A percentile compares a stretch with the other conserved stretches of the same genome.
Evolutionary conservation across 2,329 filamentous ascomycete genomes (phyloP).

Genomic region (Aspergillus sp.): DNA sequence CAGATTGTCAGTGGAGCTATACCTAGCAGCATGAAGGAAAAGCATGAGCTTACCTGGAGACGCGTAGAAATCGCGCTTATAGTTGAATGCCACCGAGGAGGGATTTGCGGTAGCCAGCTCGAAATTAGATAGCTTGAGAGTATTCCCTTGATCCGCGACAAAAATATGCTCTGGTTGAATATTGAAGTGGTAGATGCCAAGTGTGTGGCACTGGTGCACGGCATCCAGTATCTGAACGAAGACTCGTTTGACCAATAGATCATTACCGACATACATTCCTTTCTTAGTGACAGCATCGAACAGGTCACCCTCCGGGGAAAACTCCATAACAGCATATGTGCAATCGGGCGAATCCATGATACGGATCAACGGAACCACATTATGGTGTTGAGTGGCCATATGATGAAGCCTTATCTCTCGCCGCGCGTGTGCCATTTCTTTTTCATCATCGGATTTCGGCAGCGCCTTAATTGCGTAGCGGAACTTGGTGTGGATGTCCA

Average conservation of each 20-base stretch:
- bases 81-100: slow-evolving; percentile 90
- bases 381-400: slow-evolving; percentile 80
- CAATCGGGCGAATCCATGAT: slow-evolving; percentile 90
- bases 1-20: background rate
- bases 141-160: slow-evolving; percentile 82
- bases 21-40: slow-evolving; percentile 2
- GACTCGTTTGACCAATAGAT: slow-evolving; percentile 78
- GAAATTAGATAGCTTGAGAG: slow-evolving; percentile 95
- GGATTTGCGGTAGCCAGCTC: slow-evolving; percentile 84
- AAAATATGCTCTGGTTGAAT: slow-evolving; percentile 98
- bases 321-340: slow-evolving; percentile 95
- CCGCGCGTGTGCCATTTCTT: slow-evolving; percentile 62
- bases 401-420: slow-evolving; percentile 92
- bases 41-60: slow-evolving; percentile 74
- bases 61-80: slow-evolving; percentile 99
- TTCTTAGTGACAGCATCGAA: slow-evolving; percentile 97
- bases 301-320: slow-evolving; percentile 92
- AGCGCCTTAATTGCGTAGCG: slow-evolving; percentile 95
- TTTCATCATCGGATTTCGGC: slow-evolving; percentile 87
- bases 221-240: slow-evolving; percentile 97
- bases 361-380: slow-evolving; percentile 90
- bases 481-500: slow-evolving; percentile 76
- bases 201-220: slow-evolving; percentile 88
- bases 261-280: slow-evolving; percentile 89
- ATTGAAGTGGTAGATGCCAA: slow-evolving; percentile 95